phyloP scores from a whole-genome alignment of 192 early-diverging fungal species.

The Coemansia sp. region DNA sequence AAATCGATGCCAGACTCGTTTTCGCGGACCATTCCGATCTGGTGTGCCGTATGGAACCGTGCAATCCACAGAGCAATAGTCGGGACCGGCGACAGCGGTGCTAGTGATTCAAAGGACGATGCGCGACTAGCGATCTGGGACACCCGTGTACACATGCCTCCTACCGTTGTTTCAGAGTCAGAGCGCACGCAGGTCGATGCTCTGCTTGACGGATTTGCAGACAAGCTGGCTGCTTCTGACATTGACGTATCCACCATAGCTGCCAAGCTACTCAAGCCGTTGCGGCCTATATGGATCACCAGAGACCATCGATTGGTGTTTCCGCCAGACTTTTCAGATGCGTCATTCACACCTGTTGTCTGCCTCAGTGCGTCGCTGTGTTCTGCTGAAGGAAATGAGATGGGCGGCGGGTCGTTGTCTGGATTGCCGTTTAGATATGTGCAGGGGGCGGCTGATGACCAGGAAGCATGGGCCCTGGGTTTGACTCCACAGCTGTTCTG shows the following conservation, averaged over 20 bases:
- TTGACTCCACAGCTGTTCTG: constrained; percentile 69
- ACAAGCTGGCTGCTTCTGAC: constrained; percentile 56
- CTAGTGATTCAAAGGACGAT: not conserved
- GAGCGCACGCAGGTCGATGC: constrained; percentile 69
- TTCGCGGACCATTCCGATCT: constrained; percentile 86
- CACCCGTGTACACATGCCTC: constrained; percentile 62
- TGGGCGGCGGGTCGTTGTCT: not conserved
- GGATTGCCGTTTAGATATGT: constrained; percentile 70
- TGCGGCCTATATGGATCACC: constrained; percentile 84
- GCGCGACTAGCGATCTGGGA: constrained; percentile 53
- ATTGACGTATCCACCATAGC: constrained; percentile 40
- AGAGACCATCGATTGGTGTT: constrained; percentile 55
- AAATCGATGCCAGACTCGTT: constrained; percentile 83
- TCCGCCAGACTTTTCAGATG: constrained; percentile 53
- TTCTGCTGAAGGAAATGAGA: constrained; percentile 11
- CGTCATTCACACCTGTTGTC: constrained; percentile 71
- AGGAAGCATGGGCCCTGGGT: constrained; percentile 80
- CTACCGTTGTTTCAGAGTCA: constrained; percentile 62
- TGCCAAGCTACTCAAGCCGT: constrained; percentile 58
- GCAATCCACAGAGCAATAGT: constrained; percentile 29
- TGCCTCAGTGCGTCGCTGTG: constrained; percentile 70
- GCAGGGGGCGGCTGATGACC: constrained; percentile 89
- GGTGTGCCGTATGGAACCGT: constrained; percentile 79
- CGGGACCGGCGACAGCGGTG: too few relatives aligned
- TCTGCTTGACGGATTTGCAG: constrained; percentile 60